Conservation (phyloP, 2,329 filamentous ascomycete genomes). For the Exophiala sideris region DNA sequence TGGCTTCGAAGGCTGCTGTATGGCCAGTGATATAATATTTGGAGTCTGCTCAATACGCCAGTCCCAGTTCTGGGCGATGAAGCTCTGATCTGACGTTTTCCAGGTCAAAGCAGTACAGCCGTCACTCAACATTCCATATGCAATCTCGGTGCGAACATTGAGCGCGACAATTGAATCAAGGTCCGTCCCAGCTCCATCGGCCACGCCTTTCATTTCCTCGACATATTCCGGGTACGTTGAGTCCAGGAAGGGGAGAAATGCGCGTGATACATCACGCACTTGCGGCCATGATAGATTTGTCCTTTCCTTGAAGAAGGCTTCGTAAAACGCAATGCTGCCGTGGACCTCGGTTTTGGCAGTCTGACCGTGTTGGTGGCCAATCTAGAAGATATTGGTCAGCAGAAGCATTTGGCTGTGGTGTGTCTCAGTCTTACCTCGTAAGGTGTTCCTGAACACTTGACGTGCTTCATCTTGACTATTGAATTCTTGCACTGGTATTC, state of each 20-base stretch:
- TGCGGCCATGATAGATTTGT: conserved; percentile 45
- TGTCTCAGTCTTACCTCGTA: conserved; percentile 27
- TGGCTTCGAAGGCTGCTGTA: conserved; percentile 45
- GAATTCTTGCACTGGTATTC: background rate
- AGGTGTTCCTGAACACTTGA: conserved; percentile 29
- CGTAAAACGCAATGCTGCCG: conserved; percentile 33
- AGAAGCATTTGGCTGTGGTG: background rate
- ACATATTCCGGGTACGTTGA: conserved; percentile 32
- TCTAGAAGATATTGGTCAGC: conserved; percentile 17
- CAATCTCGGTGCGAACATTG: conserved; percentile 60
- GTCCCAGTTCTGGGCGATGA: conserved; percentile 58
- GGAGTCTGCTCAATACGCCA: conserved; percentile 49
- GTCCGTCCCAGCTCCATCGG: conserved; percentile 49
- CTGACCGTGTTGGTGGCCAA: conserved; percentile 32
- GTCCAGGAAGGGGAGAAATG: conserved; percentile 43
- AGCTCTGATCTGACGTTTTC: conserved; percentile 40
- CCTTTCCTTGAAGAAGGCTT: conserved; percentile 27
- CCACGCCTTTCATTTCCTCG: conserved; percentile 45
- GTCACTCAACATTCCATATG: conserved; percentile 55
- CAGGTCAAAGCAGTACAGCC: conserved; percentile 57
- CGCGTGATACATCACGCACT: conserved; percentile 45
- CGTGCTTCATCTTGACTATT: conserved; percentile 27
- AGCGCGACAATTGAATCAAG: conserved; percentile 55
- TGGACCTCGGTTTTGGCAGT: conserved; percentile 29
- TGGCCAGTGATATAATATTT: conserved; percentile 52